These are phyloP conservation scores for Fraxinus quadrangulata DNA, from an alignment of 257 asterid species.

Conservation along the genomic window DNA sequence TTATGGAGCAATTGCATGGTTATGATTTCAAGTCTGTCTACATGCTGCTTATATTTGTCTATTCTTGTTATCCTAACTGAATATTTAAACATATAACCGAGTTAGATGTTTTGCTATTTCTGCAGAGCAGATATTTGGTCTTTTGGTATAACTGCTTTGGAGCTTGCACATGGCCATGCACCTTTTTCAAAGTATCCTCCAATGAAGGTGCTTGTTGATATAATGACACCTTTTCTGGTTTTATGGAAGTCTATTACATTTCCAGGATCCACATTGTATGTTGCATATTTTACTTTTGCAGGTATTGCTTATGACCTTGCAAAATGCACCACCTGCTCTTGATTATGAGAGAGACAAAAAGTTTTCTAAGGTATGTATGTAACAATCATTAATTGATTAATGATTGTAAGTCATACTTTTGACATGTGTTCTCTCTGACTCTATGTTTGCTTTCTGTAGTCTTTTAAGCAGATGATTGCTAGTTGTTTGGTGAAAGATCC, in stretches of 20 bases:
- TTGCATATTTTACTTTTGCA: conserved; percentile 29
- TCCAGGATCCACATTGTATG: conserved; percentile 14
- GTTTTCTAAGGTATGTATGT: conserved; percentile 74
- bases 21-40: conserved; percentile 88
- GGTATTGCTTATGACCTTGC: conserved; percentile 98
- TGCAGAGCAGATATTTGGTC: conserved; percentile 99
- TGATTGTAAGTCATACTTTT: neutral
- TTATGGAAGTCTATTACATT: conserved; percentile 11
- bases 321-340: conserved; percentile 99
- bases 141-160: conserved; percentile 97
- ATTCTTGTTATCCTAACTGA: conserved; percentile 20
- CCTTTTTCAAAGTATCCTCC: conserved; percentile 99
- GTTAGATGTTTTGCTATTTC: conserved; percentile 17
- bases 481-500: conserved; percentile 99
- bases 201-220: conserved; percentile 71
- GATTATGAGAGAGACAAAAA: conserved; percentile 94
- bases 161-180: conserved; percentile 99
- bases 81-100: conserved; percentile 19
- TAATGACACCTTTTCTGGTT: conserved; percentile 9
- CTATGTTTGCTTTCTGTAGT: conserved; percentile 51
- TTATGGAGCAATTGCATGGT: conserved; percentile 96
- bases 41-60: conserved; percentile 24
- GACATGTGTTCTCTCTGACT: conserved; percentile 25
- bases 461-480: conserved; percentile 96
- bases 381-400: conserved; percentile 4